phyloP scores from a whole-genome alignment of 2,329 filamentous ascomycete species.

The Aspergillus sp. region DNA sequence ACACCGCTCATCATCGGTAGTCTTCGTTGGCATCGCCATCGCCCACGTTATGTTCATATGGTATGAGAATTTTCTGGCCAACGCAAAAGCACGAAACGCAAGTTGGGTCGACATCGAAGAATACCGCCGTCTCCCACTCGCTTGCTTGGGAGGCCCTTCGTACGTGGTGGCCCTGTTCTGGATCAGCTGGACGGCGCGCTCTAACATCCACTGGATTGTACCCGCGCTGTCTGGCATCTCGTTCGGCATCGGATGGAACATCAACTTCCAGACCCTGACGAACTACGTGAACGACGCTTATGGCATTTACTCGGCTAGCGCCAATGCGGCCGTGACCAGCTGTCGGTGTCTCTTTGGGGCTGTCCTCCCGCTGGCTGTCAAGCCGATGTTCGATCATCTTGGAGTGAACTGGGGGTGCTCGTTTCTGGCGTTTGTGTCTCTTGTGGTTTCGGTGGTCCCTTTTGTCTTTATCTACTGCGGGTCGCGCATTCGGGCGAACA shows the following conservation, averaged over 20 bases:
- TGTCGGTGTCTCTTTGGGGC: constrained; percentile 48
- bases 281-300: constrained; percentile 6
- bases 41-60: not conserved
- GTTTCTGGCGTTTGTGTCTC: constrained; percentile 26
- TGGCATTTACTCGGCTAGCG: constrained; percentile 17
- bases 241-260: constrained; percentile 62
- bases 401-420: constrained; percentile 29
- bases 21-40: not conserved
- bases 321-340: constrained; percentile 48
- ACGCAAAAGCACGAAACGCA: not conserved
- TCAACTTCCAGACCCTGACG: not conserved
- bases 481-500: constrained; percentile 24
- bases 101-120: not conserved
- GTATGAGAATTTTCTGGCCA: not conserved
- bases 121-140: constrained; percentile 55
- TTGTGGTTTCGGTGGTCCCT: constrained; percentile 27
- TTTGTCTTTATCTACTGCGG: constrained; percentile 32
- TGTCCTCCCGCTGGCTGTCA: constrained; percentile 50
- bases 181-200: constrained; percentile 63
- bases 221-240: constrained; percentile 61
- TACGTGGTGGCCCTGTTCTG: constrained; percentile 64
- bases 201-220: constrained; percentile 61
- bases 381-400: constrained; percentile 26
- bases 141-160: constrained; percentile 58
- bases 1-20: not conserved